Conservation (phyloP, 352 stramenopile genomes). For the Pythium guiyangense region DNA sequence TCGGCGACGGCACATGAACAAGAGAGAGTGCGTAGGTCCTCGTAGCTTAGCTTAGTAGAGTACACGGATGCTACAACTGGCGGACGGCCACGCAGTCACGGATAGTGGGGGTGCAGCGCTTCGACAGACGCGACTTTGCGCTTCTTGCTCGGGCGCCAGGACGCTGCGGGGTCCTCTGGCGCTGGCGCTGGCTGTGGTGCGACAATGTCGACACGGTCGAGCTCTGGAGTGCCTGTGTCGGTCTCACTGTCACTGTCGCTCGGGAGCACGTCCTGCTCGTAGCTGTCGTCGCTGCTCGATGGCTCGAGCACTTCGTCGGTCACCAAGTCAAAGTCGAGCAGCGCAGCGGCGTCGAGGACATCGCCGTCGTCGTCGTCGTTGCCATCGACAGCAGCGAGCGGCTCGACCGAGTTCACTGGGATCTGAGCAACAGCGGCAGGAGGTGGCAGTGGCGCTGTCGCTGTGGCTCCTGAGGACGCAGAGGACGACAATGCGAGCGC, state of each 20-base stretch:
- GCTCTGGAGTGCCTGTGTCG: background rate
- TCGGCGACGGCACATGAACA: background rate
- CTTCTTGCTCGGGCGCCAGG: slow-evolving; percentile 41
- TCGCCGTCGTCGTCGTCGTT: no score
- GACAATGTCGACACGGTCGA: background rate
- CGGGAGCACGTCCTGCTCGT: slow-evolving; percentile 69
- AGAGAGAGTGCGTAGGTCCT: no score
- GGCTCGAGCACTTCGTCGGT: slow-evolving; percentile 18
- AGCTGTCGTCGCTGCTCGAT: slow-evolving; percentile 39
- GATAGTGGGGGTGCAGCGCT: background rate
- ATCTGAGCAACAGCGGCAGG: no score
- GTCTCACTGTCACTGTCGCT: slow-evolving; percentile 19
- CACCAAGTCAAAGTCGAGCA: slow-evolving; percentile 7
- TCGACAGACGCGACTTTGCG: slow-evolving; percentile 32
- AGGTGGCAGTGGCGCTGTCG: no score
- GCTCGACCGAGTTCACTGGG: no score
- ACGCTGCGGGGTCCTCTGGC: background rate
- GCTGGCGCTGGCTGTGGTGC: no score
- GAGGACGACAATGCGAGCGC: background rate
- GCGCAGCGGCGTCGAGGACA: background rate
- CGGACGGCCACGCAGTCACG: background rate
- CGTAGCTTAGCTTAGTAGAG: no score
- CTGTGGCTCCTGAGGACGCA: no score
- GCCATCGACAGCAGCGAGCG: no score
- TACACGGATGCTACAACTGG: background rate